Base-by-base conservation (phyloP, 2,329 filamentous ascomycete species). In the Stachybotrys echinatus region DNA sequence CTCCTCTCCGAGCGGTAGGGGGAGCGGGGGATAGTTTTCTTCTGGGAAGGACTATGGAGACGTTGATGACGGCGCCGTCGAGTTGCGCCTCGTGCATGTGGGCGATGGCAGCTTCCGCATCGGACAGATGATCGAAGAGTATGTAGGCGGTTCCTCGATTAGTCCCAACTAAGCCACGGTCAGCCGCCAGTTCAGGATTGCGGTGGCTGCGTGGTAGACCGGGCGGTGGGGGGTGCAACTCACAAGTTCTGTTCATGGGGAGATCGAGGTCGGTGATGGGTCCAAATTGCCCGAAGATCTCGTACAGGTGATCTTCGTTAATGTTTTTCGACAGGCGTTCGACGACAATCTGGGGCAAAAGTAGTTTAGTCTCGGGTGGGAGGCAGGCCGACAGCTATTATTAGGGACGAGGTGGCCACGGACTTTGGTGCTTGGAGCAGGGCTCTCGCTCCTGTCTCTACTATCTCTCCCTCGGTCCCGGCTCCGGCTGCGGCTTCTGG, bases 41-140 rank as follows among this genome's bases (percentile, higher is more conserved):
- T 46, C 88, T 83, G 1, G 90, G 90, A 34, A 95, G 76, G 22
- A 96, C 89, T 57, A 96, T 94, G 42, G 89, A 94, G 45, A 96
- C 92, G 61, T 87, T 87, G 62, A 96, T 85, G 38, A 84, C 77
- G 20, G 85, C 83, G 47, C 91, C 91, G 67, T 96, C 92, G 23
- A 96, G 73, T 63, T 95, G 89, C n/a, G 89, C 90, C 72, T 99
- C 94, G 68, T 99, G 94, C 94, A 99, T 97, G 65, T 95, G 89
- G 18, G 92, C 84, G 59, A 96, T 95, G 23, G 94, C 94, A 14
- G 84, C 77, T 69, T 96, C 90, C 21, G 94, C 92, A 55, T 92
- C 87, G 46, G 81, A 76, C 55, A 91, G 82, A 56, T 87, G 78
- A 48, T 83, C 75, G 69, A 87, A 99, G 40, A 96, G 77, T 55